These are phyloP conservation scores for Amniculicola lignicola DNA, from an alignment of 495 filamentous ascomycete genomes.

Conservation along the genomic window DNA sequence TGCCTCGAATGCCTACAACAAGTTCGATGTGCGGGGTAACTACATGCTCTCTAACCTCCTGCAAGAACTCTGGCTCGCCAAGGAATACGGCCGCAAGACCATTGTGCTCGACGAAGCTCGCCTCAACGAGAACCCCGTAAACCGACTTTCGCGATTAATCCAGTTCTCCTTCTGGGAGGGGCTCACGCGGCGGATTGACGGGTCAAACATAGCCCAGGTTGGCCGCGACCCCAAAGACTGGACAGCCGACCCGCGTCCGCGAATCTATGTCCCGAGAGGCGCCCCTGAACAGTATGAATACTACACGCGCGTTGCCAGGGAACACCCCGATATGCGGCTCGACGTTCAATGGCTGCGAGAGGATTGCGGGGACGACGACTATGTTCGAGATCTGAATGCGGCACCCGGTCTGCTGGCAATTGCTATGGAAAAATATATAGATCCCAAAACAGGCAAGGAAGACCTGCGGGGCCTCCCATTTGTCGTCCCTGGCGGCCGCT, in stretches of 20 bases:
- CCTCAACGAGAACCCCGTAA: constrained; percentile 88
- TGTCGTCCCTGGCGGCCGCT: constrained; percentile 90
- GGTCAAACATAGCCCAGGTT: constrained; percentile 77
- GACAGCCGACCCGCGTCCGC: constrained; percentile 78
- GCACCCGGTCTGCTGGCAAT: constrained; percentile 87
- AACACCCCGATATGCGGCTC: constrained; percentile 74
- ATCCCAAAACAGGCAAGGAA: constrained; percentile 61
- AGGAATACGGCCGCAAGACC: constrained; percentile 76
- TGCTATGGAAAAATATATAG: constrained; percentile 72
- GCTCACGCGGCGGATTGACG: constrained; percentile 83
- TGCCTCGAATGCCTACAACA: constrained; percentile 78
- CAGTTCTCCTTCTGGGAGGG: constrained; percentile 85
- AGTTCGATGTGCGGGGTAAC: constrained; percentile 82
- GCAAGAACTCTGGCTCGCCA: constrained; percentile 87
- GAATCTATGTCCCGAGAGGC: constrained; percentile 88
- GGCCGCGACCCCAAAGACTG: constrained; percentile 88
- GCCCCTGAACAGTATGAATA: constrained; percentile 85
- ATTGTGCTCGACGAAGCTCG: constrained; percentile 84
- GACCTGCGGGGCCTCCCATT: constrained; percentile 80
- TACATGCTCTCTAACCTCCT: constrained; percentile 95
- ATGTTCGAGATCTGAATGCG: constrained; percentile 68
- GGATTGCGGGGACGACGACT: constrained; percentile 66
- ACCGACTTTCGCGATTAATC: constrained; percentile 79
- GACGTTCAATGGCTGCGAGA: constrained; percentile 77
- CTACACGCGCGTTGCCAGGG: constrained; percentile 70